Evolutionary conservation across 2,329 filamentous ascomycete genomes (phyloP).

Genomic region (Nothopassalora personata): DNA sequence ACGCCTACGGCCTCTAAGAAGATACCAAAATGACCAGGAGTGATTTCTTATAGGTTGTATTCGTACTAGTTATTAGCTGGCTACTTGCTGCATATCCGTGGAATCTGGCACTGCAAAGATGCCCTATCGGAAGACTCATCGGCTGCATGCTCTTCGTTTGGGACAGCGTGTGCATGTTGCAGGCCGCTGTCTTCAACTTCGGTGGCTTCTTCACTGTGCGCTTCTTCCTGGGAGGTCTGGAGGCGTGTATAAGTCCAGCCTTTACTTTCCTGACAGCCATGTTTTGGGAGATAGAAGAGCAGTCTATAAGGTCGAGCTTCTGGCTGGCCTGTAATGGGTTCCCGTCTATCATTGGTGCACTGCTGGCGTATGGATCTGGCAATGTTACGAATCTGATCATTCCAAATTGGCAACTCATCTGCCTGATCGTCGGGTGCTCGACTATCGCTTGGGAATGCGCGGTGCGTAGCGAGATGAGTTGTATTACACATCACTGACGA

Average conservation of each 20-base stretch:
- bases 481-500: neutral
- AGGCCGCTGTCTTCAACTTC: slow-evolving; percentile 33
- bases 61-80: slow-evolving; percentile 43
- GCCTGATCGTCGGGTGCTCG: slow-evolving; percentile 22
- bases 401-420: slow-evolving; percentile 31
- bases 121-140: slow-evolving; percentile 12
- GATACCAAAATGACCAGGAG: slow-evolving; percentile 32
- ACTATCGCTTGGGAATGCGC: slow-evolving; percentile 16
- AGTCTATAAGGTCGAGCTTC: slow-evolving; percentile 20
- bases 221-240: slow-evolving; percentile 33
- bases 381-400: slow-evolving; percentile 13
- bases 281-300: slow-evolving; percentile 33
- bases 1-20: slow-evolving; percentile 14
- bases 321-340: slow-evolving; percentile 17
- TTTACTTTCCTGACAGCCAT: slow-evolving; percentile 37
- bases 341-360: slow-evolving; percentile 15
- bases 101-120: slow-evolving; percentile 27
- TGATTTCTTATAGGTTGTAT: slow-evolving; percentile 40
- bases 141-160: slow-evolving; percentile 25
- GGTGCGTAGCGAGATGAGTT: neutral
- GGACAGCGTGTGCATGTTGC: slow-evolving; percentile 27
- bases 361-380: slow-evolving; percentile 27
- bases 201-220: slow-evolving; percentile 33
- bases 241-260: slow-evolving; percentile 34
- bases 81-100: slow-evolving; percentile 39